Evolutionary conservation across 345 rosid species (phyloP), one percentile per base, ranked within the genome.

Genomic region (Eutrema yunnanense): DNA sequence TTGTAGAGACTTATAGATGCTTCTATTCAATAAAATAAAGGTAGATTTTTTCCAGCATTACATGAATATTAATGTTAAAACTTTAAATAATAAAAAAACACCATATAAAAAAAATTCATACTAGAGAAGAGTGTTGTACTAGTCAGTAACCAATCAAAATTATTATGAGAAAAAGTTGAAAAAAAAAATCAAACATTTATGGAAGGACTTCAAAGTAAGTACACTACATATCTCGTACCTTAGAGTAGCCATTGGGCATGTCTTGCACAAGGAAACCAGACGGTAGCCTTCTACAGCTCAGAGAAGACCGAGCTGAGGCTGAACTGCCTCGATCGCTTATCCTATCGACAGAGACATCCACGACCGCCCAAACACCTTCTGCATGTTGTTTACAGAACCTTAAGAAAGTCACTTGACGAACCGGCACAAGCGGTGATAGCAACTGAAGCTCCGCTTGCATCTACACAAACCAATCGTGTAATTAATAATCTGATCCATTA

Each of bases 181-280:
- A n/a, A n/a, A n/a, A 29, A 37, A n/a, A 33, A 36, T 57, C 29
- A 16, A 34, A 56, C 27, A 14, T 48, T 19, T 12, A 27, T 51
- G 5, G n/a, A 49, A 40, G 3, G 65, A 16, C 19, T 12, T 60
- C 11, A 26, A 41, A 60, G 37, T 60, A 30, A 2, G 32, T 3
- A 30, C 33, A 30, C 5, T 3, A 4, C 33, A 32, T 32, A 32
- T 46, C 3, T 19, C 8, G 48, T 79, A 94, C 98, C 97, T 86
- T 89, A 55, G 96, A 89, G 87, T 89, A 94, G 5, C 96, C 96
- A 80, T 87, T 94, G 14, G 92, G 92, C 90, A 91, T 89, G 77
- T 94, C 98, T 77, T 89, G 92, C 58, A 94, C 91, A 29, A 94
- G 87, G 63, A 95, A 94, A 67, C 97, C 98, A 4, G 98, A 91